Evolutionary conservation across 495 filamentous ascomycete genomes (phyloP), one percentile per base, ranked within the genome.

Genomic region (Bathelium albidoporum): DNA sequence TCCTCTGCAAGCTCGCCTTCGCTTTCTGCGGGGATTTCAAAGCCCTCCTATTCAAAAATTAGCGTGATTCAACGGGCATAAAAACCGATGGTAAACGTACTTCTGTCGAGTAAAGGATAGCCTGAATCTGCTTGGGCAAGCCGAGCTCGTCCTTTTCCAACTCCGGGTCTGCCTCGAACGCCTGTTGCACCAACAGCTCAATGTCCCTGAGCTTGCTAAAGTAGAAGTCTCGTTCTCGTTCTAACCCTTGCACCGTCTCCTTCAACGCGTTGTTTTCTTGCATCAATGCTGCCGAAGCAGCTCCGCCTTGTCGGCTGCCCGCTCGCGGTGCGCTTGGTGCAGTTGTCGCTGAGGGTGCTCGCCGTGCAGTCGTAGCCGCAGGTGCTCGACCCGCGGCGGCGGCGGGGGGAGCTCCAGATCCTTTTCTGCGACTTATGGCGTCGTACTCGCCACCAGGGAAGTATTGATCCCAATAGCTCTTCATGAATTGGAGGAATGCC

Each of bases 171-270:
- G 85, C 85, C 69, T 97, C 94, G 69, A 96, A 89, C 18, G 90
- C 90, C 66, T 86, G 85, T 79, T 98, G 94, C 60, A 98, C 80
- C 72, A 98, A 73, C 68, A 98, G 75, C 76, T 98, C 95, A 67
- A 98, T 98, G 71, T 98, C 94, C 60, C 94, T 85, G 63, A 98
- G 78, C 78, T 98, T 98, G 80, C 89, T 91, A 74, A 98, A 98
- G 80, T 98, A 98, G 76, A 98, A 98, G 75, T 98, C 94, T 59
- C 94, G 80, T 79, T 98, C 94, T 70, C 79, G 70, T 59, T 73
- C 74, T 49, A 80, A 65, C 0, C 79, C 79, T 26, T 67, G 62
- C 28, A 81, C 66, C 71, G 76, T 80, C 65, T 77, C 75, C 64
- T 74, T 73, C 29, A 97, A 79, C 36, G 86, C 86, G 44, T 80